Conservation (phyloP, 805 yeast species). For the Lipomyces sp. region DNA sequence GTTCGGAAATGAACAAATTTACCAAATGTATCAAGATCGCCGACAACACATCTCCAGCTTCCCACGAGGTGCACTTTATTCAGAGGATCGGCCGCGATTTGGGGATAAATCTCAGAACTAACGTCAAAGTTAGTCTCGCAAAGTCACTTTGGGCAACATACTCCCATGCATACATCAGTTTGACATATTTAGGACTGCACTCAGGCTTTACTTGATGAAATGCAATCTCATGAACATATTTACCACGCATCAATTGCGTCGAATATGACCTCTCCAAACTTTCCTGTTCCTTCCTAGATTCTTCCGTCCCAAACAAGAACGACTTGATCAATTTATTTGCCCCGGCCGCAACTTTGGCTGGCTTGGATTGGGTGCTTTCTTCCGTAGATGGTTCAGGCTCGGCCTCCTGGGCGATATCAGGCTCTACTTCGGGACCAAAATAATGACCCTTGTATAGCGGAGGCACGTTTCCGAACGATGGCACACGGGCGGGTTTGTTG, state of each 20-base stretch:
- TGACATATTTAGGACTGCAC: conserved; percentile 46
- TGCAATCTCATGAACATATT: conserved; percentile 50
- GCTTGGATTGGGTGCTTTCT: not conserved
- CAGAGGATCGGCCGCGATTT: conserved; percentile 43
- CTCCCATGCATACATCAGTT: conserved; percentile 39
- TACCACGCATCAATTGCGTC: conserved; percentile 47
- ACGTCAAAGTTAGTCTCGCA: not conserved
- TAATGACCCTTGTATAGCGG: conserved; percentile 33
- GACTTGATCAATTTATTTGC: conserved; percentile 44
- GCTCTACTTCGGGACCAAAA: conserved; percentile 13
- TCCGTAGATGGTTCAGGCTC: not conserved
- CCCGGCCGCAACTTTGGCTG: not conserved
- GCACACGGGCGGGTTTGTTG: conserved; percentile 19
- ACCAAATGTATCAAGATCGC: conserved; percentile 49
- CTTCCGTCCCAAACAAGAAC: conserved; percentile 48
- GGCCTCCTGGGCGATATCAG: not conserved
- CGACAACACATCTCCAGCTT: conserved; percentile 51
- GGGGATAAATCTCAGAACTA: conserved; percentile 43
- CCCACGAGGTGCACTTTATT: conserved; percentile 49
- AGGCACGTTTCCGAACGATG: conserved; percentile 35
- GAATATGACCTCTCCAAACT: conserved; percentile 40
- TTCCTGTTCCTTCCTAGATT: conserved; percentile 45
- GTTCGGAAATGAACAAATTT: not conserved
- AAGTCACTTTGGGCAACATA: too few relatives aligned
- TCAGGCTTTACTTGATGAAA: conserved; percentile 48